These are phyloP conservation scores for Metarhizium rileyi DNA, from an alignment of 2,329 filamentous ascomycete species.

Conservation along the genomic window DNA sequence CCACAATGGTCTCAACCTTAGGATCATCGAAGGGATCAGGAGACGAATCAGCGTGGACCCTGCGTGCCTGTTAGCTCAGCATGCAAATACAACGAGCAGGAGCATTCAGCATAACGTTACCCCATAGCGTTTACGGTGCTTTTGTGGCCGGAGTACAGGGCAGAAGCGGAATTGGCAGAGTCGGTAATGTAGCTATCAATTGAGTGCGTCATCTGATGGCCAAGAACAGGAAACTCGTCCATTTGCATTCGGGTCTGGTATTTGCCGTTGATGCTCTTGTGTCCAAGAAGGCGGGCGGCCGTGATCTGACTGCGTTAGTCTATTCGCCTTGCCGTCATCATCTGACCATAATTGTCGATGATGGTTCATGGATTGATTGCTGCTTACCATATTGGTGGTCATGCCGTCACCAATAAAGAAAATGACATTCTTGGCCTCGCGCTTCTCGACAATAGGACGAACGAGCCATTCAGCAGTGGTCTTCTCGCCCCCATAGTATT, in stretches of 20 bases:
- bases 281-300: slow-evolving; percentile 69
- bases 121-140: slow-evolving; percentile 73
- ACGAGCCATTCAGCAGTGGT: slow-evolving; percentile 72
- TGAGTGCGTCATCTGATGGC: slow-evolving; percentile 84
- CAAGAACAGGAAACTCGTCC: slow-evolving; percentile 77
- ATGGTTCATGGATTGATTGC: background rate
- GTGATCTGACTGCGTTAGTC: slow-evolving; percentile 38
- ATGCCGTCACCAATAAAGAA: slow-evolving; percentile 72
- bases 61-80: slow-evolving; percentile 12
- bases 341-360: slow-evolving; percentile 6
- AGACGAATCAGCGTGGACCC: slow-evolving; percentile 69
- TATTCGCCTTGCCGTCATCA: background rate
- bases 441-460: slow-evolving; percentile 55
- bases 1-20: slow-evolving; percentile 75
- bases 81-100: background rate
- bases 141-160: slow-evolving; percentile 77
- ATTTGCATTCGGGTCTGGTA: slow-evolving; percentile 68
- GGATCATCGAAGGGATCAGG: slow-evolving; percentile 68
- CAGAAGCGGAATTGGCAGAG: slow-evolving; percentile 75
- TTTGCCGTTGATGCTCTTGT: slow-evolving; percentile 76
- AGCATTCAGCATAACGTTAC: slow-evolving; percentile 23
- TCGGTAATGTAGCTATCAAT: slow-evolving; percentile 81
- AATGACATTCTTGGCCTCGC: slow-evolving; percentile 76
- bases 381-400: slow-evolving; percentile 58
- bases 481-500: slow-evolving; percentile 61